A percentile compares a stretch with the other conserved stretches of the same genome.
Evolutionary conservation across 495 filamentous ascomycete species (phyloP).

Genomic region (Aspergillus cristatus): DNA sequence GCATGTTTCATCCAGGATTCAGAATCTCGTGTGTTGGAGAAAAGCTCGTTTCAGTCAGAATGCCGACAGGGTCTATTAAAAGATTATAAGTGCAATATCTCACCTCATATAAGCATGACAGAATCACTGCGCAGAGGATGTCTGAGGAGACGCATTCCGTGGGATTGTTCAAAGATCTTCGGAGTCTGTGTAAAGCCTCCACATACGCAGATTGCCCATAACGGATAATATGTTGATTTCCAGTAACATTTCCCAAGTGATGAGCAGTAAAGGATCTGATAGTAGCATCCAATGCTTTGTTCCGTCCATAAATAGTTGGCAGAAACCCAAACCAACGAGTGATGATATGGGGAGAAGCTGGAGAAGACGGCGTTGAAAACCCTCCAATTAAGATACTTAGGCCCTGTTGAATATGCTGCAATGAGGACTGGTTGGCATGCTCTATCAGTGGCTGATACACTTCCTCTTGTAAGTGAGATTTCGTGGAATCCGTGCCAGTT

Average conservation of each 20-base stretch:
- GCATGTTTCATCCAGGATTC: slow-evolving; percentile 32
- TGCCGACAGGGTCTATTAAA: too few relatives aligned
- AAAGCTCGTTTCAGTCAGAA: slow-evolving; percentile 14
- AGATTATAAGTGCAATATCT: not conserved
- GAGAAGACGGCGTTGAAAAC: slow-evolving; percentile 12
- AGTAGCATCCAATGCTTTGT: slow-evolving; percentile 18
- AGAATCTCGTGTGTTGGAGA: slow-evolving; percentile 21
- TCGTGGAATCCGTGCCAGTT: too few relatives aligned
- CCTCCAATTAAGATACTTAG: slow-evolving; percentile 18
- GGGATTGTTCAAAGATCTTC: slow-evolving; percentile 14
- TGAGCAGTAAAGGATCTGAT: slow-evolving; percentile 24
- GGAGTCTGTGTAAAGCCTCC: slow-evolving; percentile 19
- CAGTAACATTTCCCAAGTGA: slow-evolving; percentile 18
- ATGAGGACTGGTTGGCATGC: not conserved
- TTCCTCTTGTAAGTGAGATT: too few relatives aligned
- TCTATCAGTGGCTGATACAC: slow-evolving; percentile 3
- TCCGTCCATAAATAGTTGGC: slow-evolving; percentile 23
- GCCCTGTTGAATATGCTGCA: slow-evolving; percentile 16
- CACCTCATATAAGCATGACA: slow-evolving; percentile 30
- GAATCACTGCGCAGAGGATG: slow-evolving; percentile 23
- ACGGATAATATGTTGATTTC: slow-evolving; percentile 16
- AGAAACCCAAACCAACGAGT: slow-evolving; percentile 23
- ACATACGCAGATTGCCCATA: slow-evolving; percentile 23
- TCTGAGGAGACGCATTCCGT: slow-evolving; percentile 21
- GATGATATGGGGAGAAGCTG: slow-evolving; percentile 9